These are phyloP conservation scores for Lactarius evosmus DNA, from an alignment of 768 basidiomycete genomes.

Conservation along the genomic window DNA sequence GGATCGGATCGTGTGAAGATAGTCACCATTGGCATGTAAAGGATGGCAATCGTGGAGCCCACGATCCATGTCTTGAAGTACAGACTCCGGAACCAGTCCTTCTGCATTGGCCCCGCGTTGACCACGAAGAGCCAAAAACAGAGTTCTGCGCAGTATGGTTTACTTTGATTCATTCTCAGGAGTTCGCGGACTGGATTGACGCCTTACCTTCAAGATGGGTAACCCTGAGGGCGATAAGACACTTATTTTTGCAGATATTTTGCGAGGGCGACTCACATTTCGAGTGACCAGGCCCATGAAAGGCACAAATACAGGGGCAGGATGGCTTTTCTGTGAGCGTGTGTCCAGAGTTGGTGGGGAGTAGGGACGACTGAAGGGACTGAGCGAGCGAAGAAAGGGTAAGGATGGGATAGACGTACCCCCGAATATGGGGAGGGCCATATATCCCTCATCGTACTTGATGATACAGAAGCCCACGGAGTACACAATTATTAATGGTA, in stretches of 20 bases:
- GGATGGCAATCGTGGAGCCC: slow-evolving; percentile 57
- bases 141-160: slow-evolving; percentile 47
- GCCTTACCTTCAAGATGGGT: slow-evolving; percentile 74
- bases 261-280: slow-evolving; percentile 52
- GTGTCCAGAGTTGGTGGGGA: slow-evolving; percentile 59
- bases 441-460: slow-evolving; percentile 70
- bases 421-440: slow-evolving; percentile 43
- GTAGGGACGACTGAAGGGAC: slow-evolving; percentile 54
- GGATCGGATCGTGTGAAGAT: slow-evolving; percentile 58
- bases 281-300: slow-evolving; percentile 66
- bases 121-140: slow-evolving; percentile 88
- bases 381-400: neutral
- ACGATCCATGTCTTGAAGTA: slow-evolving; percentile 74
- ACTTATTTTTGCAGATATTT: neutral
- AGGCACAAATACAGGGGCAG: slow-evolving; percentile 65
- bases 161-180: slow-evolving; percentile 1
- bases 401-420: slow-evolving; percentile 35
- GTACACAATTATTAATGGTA: slow-evolving; percentile 61
- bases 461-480: slow-evolving; percentile 63
- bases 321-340: slow-evolving; percentile 44
- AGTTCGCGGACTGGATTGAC: neutral
- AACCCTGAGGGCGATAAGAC: slow-evolving; percentile 45
- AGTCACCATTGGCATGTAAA: slow-evolving; percentile 70
- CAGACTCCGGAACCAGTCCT: slow-evolving; percentile 69
- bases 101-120: slow-evolving; percentile 53